A percentile compares a stretch with the other conserved stretches of the same genome.
Conservation (phyloP, 1,284 basidiomycete species). For the Mrakiaceae sp. region DNA sequence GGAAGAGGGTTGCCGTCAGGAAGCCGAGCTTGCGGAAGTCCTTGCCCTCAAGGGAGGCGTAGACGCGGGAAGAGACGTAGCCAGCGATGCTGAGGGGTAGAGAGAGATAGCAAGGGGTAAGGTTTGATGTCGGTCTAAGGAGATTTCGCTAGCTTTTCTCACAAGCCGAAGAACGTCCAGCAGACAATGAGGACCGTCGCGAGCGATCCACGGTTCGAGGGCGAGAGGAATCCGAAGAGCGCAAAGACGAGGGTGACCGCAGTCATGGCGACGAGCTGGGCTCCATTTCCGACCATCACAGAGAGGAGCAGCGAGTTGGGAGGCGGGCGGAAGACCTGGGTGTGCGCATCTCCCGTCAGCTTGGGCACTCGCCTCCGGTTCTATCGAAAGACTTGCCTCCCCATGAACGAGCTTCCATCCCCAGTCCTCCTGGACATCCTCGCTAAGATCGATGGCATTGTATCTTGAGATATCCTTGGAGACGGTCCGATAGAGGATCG, state of each 20-base stretch:
- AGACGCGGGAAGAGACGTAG: slow-evolving; percentile 76
- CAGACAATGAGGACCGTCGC: slow-evolving; percentile 93
- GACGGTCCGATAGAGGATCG: slow-evolving; percentile 78
- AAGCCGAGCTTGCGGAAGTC: slow-evolving; percentile 74
- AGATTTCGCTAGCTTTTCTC: slow-evolving; percentile 21
- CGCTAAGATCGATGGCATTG: slow-evolving; percentile 84
- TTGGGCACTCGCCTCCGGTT: neutral
- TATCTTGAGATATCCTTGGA: slow-evolving; percentile 84
- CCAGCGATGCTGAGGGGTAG: slow-evolving; percentile 56
- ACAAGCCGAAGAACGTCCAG: slow-evolving; percentile 87
- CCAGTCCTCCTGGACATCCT: slow-evolving; percentile 95
- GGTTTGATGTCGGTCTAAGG: too few species aligned
- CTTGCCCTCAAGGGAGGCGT: slow-evolving; percentile 69
- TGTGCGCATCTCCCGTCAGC: slow-evolving; percentile 48
- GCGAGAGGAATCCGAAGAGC: slow-evolving; percentile 91
- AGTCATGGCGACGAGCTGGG: slow-evolving; percentile 81
- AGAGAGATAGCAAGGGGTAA: neutral
- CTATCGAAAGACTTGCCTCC: neutral
- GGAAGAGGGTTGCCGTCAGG: slow-evolving; percentile 75
- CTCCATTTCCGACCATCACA: slow-evolving; percentile 79
- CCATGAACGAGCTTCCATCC: slow-evolving; percentile 73
- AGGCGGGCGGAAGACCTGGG: slow-evolving; percentile 88
- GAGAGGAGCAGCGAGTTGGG: slow-evolving; percentile 65
- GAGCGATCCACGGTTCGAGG: slow-evolving; percentile 86
- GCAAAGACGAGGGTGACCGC: slow-evolving; percentile 88